Evolutionary conservation across 108 stramenopile species (phyloP).

Genomic region (Pseudonitzschia pungens): DNA sequence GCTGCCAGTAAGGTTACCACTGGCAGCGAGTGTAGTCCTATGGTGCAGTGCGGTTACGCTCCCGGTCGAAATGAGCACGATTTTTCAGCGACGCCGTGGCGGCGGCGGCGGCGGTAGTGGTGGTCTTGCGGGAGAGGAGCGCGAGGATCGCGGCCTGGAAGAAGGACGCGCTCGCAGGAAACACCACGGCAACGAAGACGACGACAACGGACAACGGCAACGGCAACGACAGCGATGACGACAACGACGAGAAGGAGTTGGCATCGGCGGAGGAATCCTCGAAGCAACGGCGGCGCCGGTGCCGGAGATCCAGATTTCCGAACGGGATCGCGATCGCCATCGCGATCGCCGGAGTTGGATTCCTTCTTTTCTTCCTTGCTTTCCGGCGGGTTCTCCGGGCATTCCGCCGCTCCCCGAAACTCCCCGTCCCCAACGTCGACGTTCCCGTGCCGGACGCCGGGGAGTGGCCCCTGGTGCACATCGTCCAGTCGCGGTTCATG

Average conservation of each 20-base stretch:
- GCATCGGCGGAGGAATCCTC: neutral
- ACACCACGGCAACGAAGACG: too few relatives aligned
- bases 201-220: neutral
- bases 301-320: neutral
- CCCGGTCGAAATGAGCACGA: constrained; percentile 3
- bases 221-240: neutral
- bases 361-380: neutral
- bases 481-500: constrained; percentile 83
- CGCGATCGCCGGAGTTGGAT: neutral
- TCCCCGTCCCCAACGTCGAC: constrained; percentile 21
- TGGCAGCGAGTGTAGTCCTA: too few relatives aligned
- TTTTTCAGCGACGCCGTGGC: constrained; percentile 5
- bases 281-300: neutral
- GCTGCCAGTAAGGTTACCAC: too few relatives aligned
- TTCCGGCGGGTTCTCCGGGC: neutral
- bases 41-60: neutral
- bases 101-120: neutral
- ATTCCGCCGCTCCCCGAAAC: neutral
- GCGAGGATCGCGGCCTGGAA: neutral
- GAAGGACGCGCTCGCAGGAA: neutral
- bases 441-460: constrained; percentile 17
- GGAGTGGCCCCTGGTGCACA: constrained; percentile 64
- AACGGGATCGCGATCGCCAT: neutral
- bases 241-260: neutral
- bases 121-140: neutral